Base-by-base conservation (phyloP, 805 yeast genomes). In the Yarrowia osloensis region DNA sequence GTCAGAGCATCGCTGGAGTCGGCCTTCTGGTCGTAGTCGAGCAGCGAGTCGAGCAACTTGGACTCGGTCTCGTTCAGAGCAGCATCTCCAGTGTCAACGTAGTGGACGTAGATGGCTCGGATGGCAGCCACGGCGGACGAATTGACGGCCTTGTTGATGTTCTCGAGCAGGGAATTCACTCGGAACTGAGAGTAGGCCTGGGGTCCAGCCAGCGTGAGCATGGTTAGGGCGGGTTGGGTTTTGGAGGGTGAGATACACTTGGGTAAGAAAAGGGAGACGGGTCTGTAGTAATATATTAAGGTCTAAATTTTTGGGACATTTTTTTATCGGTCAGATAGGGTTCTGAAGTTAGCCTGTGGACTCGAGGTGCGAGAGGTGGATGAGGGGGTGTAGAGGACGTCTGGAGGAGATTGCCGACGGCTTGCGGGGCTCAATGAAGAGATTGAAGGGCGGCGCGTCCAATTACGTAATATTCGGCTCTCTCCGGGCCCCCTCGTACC, bases 111-210 rank as follows among this genome's bases (percentile, higher is more conserved):
- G 68, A 90, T 83, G 17, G 97, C 85, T 67, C 87, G 85, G 69
- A 95, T 86, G 47, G 86, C 86, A 50, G 84, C 83, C 66, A 92
- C 88, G 65, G 87, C 87, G 11, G 88, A 82, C 40, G 86, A 81
- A 74, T 86, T 86, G 70, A 89, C 88, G 70, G 87, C 84, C 70
- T 84, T 84, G 79, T 90, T 88, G 78, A 94, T 85, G 74, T 88
- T 91, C 70, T 85, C 81, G 71, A 86, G 81, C 79, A 93, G 81
- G 71, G 84, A 88, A 69, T 86, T 84, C 71, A 92, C 87, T 80
- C 98, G 86, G 78, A 94, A 94, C 62, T 85, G 84, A 65, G 98
- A 93, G 75, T 92, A 82, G 70, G 97, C 98, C 74, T 84, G 85
- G 59, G 97, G 96, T 68, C 99, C 99, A 54, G 97, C 88, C 71